Evolutionary conservation across 768 basidiomycete species (phyloP), one percentile per base, ranked within the genome.

Genomic region (Leccinum longicurvipes): DNA sequence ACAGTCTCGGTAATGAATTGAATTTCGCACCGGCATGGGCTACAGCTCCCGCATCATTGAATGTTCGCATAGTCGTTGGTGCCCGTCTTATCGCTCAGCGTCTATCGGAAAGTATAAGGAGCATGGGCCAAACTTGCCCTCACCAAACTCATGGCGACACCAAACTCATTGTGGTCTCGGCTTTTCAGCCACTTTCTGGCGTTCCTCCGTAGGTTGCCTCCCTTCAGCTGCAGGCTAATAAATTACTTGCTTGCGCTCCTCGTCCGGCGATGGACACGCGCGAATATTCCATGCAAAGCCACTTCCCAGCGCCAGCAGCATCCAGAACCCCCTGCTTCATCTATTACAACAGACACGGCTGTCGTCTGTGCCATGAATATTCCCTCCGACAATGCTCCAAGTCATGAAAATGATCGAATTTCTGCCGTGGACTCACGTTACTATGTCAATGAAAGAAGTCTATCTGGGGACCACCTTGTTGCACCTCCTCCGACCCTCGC

Each of bases 391-490:
- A 44, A 6, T 11, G 6, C 42, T 23, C 3, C 19, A 11, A 44
- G 10, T 23, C 42, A 23, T 21, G 42, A 44, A 23, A 6, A 23
- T 44, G 19, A 21, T 23, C 42, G 23, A 14, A 5, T 3, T 44
- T 44, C 42, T 44, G 19, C 21, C 12, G 21, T 23, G 42, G 42
- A 65, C 23, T 27, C 28, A n/a, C 53, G 47, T 14, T 65, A 10
- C 9, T 34, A 53, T 14, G 31, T 23, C 29, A 46, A 6, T 34
- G 32, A 28, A 24, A 59, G 55, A 36, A 63, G 63, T 8, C 47
- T 41, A 12, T 67, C 64, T 25, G 64, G 59, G 9, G 44, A 45
- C 23, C 66, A 66, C 24, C 59, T 68, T 8, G 6, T 44, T 2
- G 64, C 64, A 6, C 27, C 32, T 29, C 53, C 64, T 19, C 67